These are phyloP conservation scores for Yamadazyma sp. DNA, from an alignment of 805 yeast genomes.

Conservation along the genomic window DNA sequence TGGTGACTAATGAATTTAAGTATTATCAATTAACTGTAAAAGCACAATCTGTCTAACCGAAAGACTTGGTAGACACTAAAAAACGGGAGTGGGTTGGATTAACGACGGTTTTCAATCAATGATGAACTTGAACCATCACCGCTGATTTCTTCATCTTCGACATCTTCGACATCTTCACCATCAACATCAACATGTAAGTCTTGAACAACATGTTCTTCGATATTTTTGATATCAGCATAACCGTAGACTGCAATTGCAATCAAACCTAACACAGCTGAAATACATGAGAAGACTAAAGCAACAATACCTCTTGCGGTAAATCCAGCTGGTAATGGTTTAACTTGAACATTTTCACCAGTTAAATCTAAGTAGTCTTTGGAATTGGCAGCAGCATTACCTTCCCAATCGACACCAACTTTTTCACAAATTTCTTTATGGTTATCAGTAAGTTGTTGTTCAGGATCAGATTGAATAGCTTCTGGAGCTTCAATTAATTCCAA, in stretches of 20 bases:
- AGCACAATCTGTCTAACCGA: too few relatives aligned
- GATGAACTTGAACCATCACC: conserved; percentile 8
- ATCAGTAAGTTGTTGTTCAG: conserved; percentile 57
- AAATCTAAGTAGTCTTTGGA: conserved; percentile 60
- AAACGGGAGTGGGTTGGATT: background rate
- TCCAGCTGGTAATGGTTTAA: conserved; percentile 67
- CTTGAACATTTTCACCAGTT: conserved; percentile 72
- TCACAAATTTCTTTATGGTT: conserved; percentile 61
- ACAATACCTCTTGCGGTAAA: conserved; percentile 95
- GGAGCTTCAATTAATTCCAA: conserved; percentile 73
- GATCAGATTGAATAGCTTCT: conserved; percentile 36
- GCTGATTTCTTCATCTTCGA: background rate
- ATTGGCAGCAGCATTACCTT: conserved; percentile 92
- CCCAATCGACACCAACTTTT: conserved; percentile 46
- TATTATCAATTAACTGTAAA: too few relatives aligned
- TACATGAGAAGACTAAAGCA: conserved; percentile 85
- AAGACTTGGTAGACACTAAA: too few relatives aligned
- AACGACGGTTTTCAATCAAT: conserved; percentile 7
- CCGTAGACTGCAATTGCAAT: conserved; percentile 79
- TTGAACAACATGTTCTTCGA: conserved; percentile 59
- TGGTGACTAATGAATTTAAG: too few relatives aligned
- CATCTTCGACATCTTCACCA: conserved; percentile 17
- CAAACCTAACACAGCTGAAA: conserved; percentile 84
- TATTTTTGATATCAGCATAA: conserved; percentile 71
- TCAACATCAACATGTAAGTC: conserved; percentile 50